These are phyloP conservation scores for Aethionema arabicum DNA, from an alignment of 345 rosid species.

Conservation along the genomic window DNA sequence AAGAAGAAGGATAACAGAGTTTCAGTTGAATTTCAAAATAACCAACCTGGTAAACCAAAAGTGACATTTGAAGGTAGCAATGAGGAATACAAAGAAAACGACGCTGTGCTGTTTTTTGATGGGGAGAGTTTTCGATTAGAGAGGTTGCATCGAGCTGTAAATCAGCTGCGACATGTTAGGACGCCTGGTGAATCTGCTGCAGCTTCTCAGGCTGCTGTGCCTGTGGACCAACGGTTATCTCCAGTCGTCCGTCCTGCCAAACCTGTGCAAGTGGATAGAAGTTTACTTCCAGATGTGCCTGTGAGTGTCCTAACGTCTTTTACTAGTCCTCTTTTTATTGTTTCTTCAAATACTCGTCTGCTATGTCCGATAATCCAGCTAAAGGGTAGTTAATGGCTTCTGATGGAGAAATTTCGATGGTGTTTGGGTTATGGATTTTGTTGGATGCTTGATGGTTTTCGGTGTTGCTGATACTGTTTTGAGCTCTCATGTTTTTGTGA, in stretches of 20 bases:
- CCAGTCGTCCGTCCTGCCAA: conserved; percentile 53
- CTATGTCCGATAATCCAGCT: conserved; percentile 8
- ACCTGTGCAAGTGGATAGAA: conserved; percentile 42
- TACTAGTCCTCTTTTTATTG: not conserved
- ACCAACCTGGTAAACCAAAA: conserved; percentile 72
- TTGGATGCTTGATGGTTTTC: not conserved
- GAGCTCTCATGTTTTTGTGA: conserved; percentile 1
- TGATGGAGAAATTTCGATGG: not conserved
- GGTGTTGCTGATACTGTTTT: conserved; percentile 9
- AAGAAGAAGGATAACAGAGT: conserved; percentile 78
- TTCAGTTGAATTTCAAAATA: conserved; percentile 80
- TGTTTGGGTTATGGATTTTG: not conserved
- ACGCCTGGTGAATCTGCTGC: conserved; percentile 66
- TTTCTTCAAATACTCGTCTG: not conserved
- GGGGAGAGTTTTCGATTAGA: conserved; percentile 73
- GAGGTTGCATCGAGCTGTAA: conserved; percentile 76
- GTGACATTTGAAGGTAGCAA: conserved; percentile 86
- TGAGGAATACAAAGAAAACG: conserved; percentile 79
- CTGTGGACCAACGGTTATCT: conserved; percentile 51
- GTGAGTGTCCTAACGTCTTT: conserved; percentile 38
- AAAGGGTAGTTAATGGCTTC: not conserved
- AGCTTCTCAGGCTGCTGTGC: conserved; percentile 42
- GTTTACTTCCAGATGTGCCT: conserved; percentile 47
- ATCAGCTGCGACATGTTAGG: conserved; percentile 69
- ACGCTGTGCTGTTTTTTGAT: conserved; percentile 75